Evolutionary conservation across 352 stramenopile genomes (phyloP), one percentile per base, ranked within the genome.

Genomic region (Phytophthora cryptogea): DNA sequence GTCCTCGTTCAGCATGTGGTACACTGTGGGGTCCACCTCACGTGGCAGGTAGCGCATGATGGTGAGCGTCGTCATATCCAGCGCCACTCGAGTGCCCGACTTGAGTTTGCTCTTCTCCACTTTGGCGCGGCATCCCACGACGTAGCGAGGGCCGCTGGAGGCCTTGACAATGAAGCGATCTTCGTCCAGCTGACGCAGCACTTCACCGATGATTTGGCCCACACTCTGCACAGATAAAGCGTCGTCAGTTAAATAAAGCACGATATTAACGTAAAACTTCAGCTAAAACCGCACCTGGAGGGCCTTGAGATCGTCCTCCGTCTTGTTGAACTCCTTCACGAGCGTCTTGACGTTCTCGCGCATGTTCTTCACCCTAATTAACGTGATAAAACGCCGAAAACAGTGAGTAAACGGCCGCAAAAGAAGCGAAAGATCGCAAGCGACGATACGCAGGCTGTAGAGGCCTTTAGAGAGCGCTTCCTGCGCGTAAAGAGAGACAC

Each of bases 11-110:
- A 99, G 92, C 98, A 99, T 99, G 80, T 99, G 96, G 80, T 99
- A 99, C 30, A 99, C 98, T 3, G 96, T 99, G 17, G 97, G 97
- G 75, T 99, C 97, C 53, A 99, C 97, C 66, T 99, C 97, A 49
- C 97, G 88, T 16, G 98, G 98, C 54, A 99, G 80, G 55, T 97
- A 89, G 52, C 97, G 91, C 97, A 99, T 99, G 78, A 99, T 99
- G 32, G 97, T 99, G 50, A 99, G 84, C 50, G 97, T 99, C n/a
- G 97, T 99, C 96, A 99, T 99, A 76, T 99, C 97, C 41, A 99
- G 80, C 27, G 97, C 96, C 32, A 99, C 97, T 40, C 98, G 84
- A 17, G 96, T 99, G 47, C 98, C 97, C 26, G 94, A 90, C 82
- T 99, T 98, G 45, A 99, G 89, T 63, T 98, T 99, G 46, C 68